Evolutionary conservation across 2,329 filamentous ascomycete genomes (phyloP).

Genomic region (Didymella sp.): DNA sequence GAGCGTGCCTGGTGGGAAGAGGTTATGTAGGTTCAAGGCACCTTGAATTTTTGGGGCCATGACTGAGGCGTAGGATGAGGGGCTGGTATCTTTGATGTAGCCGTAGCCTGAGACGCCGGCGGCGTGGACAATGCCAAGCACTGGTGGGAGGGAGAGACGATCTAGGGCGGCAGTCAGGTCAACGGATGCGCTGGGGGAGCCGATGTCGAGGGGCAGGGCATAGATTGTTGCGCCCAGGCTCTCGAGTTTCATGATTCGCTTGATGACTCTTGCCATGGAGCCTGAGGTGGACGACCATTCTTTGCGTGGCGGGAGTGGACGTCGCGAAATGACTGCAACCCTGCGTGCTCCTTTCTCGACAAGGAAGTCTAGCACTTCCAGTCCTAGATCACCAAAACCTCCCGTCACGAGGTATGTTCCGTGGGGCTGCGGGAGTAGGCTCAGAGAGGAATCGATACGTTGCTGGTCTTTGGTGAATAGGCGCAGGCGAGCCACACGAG

Average conservation of each 20-base stretch:
- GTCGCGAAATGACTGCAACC: slow-evolving; percentile 52
- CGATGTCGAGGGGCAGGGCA: slow-evolving; percentile 49
- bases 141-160: slow-evolving; percentile 47
- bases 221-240: slow-evolving; percentile 43
- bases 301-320: slow-evolving; percentile 45
- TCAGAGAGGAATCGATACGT: slow-evolving; percentile 10
- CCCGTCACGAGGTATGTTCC: slow-evolving; percentile 56
- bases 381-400: slow-evolving; percentile 52
- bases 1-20: slow-evolving; percentile 35
- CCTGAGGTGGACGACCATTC: slow-evolving; percentile 34
- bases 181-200: slow-evolving; percentile 24
- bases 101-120: slow-evolving; percentile 51
- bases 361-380: slow-evolving; percentile 49
- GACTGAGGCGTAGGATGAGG: slow-evolving; percentile 41
- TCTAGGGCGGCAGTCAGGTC: slow-evolving; percentile 38
- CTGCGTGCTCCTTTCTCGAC: slow-evolving; percentile 52
- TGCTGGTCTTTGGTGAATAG: slow-evolving; percentile 28
- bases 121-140: slow-evolving; percentile 53
- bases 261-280: slow-evolving; percentile 18
- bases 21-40: slow-evolving; percentile 34
- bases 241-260: slow-evolving; percentile 29
- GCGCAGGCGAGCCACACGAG: slow-evolving; percentile 45
- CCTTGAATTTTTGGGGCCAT: slow-evolving; percentile 44
- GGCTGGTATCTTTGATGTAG: slow-evolving; percentile 45
- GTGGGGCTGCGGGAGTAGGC: slow-evolving; percentile 38